Conservation (phyloP, 140 eudicot species). For the Anethum foeniculum region DNA sequence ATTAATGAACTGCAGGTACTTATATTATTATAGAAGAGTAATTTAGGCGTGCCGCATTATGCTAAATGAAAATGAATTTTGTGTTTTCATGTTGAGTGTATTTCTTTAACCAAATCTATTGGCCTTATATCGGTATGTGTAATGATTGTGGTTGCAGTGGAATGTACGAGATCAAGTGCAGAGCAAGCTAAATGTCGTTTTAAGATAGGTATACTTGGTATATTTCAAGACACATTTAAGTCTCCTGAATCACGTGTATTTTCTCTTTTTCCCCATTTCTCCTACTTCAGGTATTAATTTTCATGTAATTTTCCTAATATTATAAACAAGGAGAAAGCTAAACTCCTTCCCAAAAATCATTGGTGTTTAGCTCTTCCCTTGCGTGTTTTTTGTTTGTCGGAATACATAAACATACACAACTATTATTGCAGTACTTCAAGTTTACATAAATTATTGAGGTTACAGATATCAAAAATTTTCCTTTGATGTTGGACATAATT, state of each 20-base stretch:
- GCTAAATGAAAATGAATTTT: background rate
- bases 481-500: background rate
- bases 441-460: background rate
- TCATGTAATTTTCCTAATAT: background rate
- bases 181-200: conserved; percentile 59
- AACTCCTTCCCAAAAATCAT: background rate
- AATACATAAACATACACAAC: background rate
- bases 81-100: background rate
- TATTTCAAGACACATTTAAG: background rate
- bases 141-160: conserved; percentile 48
- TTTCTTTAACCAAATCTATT: background rate
- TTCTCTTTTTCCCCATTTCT: background rate
- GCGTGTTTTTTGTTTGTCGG: background rate
- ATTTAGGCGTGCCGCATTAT: background rate
- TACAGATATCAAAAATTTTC: background rate
- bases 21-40: background rate
- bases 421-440: background rate
- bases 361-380: background rate
- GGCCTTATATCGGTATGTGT: background rate
- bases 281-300: background rate
- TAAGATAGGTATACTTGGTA: conserved; percentile 38
- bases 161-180: conserved; percentile 80
- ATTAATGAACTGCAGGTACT: conserved; percentile 84
- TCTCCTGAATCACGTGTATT: background rate
- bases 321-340: background rate